Percentiles rank a stretch among this genome's conserved stretches.
phyloP scores from a whole-genome alignment of 176 grass and related monocot species.

The Calamus simplicifolius region DNA sequence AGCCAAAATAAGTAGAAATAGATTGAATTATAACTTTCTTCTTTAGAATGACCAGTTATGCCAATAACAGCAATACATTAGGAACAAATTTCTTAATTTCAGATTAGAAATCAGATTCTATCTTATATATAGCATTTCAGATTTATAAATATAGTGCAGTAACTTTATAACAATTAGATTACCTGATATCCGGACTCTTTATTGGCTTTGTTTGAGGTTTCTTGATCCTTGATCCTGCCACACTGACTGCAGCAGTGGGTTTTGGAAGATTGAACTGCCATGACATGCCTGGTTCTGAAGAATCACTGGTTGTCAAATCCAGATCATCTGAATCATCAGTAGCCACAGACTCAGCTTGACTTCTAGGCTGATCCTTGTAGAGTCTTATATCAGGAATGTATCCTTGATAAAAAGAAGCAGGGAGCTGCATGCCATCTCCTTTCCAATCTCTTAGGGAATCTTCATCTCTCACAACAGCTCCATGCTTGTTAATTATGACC shows the following conservation, averaged over 20 bases:
- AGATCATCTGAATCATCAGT: constrained; percentile 33
- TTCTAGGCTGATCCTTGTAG: constrained; percentile 23
- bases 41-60: too few species aligned
- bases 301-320: constrained; percentile 43
- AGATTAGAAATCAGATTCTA: too few species aligned
- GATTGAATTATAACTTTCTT: too few species aligned
- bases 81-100: too few species aligned
- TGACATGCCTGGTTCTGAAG: constrained; percentile 61
- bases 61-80: too few species aligned
- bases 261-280: constrained; percentile 40
- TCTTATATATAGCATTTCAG: too few species aligned
- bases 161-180: constrained; percentile 1
- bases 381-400: constrained; percentile 27
- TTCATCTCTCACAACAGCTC: constrained; percentile 24
- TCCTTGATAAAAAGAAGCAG: constrained; percentile 53
- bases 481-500: constrained; percentile 23
- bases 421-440: constrained; percentile 22
- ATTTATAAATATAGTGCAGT: too few species aligned
- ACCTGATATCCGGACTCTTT: constrained; percentile 47
- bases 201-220: constrained; percentile 34
- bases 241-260: constrained; percentile 20
- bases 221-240: constrained; percentile 37
- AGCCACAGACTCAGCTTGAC: constrained; percentile 32
- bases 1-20: too few species aligned
- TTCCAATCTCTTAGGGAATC: constrained; percentile 31